Evolutionary conservation across 371 early-diverging fungal species (phyloP).

Genomic region (Parasitella parasitica): DNA sequence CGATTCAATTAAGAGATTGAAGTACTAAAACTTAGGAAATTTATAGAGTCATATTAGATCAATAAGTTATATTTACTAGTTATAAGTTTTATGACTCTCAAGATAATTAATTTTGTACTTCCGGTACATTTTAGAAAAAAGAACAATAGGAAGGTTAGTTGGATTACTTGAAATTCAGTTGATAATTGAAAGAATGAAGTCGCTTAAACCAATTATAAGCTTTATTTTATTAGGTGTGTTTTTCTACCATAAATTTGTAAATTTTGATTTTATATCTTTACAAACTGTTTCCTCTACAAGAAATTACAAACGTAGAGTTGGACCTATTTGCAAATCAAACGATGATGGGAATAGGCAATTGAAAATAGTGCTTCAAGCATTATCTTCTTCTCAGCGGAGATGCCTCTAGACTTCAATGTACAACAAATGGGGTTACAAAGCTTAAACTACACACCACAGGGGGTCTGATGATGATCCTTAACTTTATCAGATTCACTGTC

Average conservation of each 20-base stretch:
- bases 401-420: not conserved
- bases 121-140: not conserved
- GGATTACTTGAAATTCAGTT: not conserved
- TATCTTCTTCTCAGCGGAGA: conserved; percentile 2
- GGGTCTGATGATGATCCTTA: not conserved
- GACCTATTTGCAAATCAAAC: not conserved
- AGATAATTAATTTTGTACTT: not conserved
- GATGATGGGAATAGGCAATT: conserved; percentile 4
- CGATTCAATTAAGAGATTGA: not conserved
- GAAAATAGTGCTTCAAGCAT: not conserved
- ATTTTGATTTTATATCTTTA: too few relatives aligned
- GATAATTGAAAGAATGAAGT: not conserved
- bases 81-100: not conserved
- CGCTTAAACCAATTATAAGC: not conserved
- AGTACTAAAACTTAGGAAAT: not conserved
- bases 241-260: too few relatives aligned
- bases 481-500: conserved; percentile 22
- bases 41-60: not conserved
- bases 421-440: not conserved
- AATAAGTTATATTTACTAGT: too few relatives aligned
- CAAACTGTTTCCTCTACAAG: not conserved
- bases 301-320: not conserved
- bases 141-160: not conserved
- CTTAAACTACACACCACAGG: conserved; percentile 8
- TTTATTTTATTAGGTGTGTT: not conserved